A percentile compares a stretch with the other conserved stretches of the same genome.
These are phyloP conservation scores for Exsudoporus frostii DNA, from an alignment of 768 basidiomycete species.

Conservation along the genomic window DNA sequence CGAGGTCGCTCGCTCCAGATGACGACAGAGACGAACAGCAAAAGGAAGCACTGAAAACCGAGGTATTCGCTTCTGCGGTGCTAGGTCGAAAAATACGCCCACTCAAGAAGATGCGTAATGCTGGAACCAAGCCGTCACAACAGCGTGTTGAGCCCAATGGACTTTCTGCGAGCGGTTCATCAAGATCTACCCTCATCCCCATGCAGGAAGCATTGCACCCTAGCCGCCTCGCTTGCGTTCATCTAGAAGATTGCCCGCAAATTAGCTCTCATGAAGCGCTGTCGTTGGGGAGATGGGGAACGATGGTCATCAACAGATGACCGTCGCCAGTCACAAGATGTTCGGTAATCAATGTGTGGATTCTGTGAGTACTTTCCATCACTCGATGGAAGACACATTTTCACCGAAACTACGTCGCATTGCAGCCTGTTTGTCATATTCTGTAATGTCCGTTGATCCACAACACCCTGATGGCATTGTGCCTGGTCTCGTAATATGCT, in stretches of 20 bases:
- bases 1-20: conserved; percentile 25
- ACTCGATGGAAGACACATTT: conserved; percentile 4
- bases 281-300: conserved; percentile 37
- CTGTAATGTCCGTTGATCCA: conserved; percentile 30
- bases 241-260: conserved; percentile 40
- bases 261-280: conserved; percentile 38
- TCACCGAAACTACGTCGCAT: conserved; percentile 17
- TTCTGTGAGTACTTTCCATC: conserved; percentile 20
- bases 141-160: conserved; percentile 12
- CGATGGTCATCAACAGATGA: conserved; percentile 25
- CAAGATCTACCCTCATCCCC: conserved; percentile 35
- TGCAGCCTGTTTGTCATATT: conserved; percentile 14
- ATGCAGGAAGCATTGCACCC: conserved; percentile 36
- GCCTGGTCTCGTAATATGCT: conserved; percentile 15
- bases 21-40: conserved; percentile 14
- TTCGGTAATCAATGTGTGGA: conserved; percentile 14
- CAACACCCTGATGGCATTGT: conserved; percentile 1
- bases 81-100: conserved; percentile 35
- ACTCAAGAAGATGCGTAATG: conserved; percentile 30
- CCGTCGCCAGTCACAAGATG: not conserved
- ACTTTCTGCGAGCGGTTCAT: conserved; percentile 14
- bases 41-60: conserved; percentile 14
- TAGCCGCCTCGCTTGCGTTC: conserved; percentile 39
- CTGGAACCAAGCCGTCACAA: conserved; percentile 2
- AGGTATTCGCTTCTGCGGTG: conserved; percentile 24